These are phyloP conservation scores for Colletotrichum brevisporum DNA, from an alignment of 2,329 filamentous ascomycete species.

Conservation along the genomic window DNA sequence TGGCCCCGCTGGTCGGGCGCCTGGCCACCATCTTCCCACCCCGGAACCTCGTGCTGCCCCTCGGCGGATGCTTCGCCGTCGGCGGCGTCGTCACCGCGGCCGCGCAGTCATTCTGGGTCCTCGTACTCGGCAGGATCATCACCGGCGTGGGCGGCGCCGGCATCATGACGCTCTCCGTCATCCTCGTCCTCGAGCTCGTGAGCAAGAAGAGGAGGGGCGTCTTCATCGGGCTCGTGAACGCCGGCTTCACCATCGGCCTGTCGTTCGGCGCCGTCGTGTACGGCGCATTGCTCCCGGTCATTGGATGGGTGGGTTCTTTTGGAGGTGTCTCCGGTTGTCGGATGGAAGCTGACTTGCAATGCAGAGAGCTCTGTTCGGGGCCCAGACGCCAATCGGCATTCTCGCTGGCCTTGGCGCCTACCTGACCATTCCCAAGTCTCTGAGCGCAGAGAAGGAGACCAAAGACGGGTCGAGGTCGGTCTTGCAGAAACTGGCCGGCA, in stretches of 20 bases:
- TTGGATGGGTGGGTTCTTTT: slow-evolving; percentile 74
- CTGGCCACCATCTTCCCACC: slow-evolving; percentile 82
- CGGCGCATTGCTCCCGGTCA: slow-evolving; percentile 72
- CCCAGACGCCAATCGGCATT: slow-evolving; percentile 76
- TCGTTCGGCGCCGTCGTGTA: slow-evolving; percentile 80
- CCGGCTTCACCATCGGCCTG: slow-evolving; percentile 79
- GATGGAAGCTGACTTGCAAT: slow-evolving; percentile 29
- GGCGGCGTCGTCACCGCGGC: slow-evolving; percentile 77
- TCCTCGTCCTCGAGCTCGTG: slow-evolving; percentile 82
- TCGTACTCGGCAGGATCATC: slow-evolving; percentile 78
- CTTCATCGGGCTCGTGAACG: slow-evolving; percentile 81
- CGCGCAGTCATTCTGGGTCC: slow-evolving; percentile 71
- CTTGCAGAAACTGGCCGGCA: slow-evolving; percentile 69
- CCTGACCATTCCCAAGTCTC: slow-evolving; percentile 72
- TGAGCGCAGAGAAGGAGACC: slow-evolving; percentile 51
- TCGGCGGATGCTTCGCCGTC: slow-evolving; percentile 69
- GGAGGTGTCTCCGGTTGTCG: neutral
- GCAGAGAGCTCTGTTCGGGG: slow-evolving; percentile 79
- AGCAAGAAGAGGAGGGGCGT: slow-evolving; percentile 77
- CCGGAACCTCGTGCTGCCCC: slow-evolving; percentile 73
- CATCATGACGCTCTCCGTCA: slow-evolving; percentile 80
- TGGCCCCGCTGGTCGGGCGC: slow-evolving; percentile 79
- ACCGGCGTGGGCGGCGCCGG: slow-evolving; percentile 80
- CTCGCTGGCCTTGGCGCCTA: slow-evolving; percentile 74
- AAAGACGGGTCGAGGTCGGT: slow-evolving; percentile 59